These are phyloP conservation scores for Pistacia vera DNA, from an alignment of 345 rosid genomes.

Conservation along the genomic window DNA sequence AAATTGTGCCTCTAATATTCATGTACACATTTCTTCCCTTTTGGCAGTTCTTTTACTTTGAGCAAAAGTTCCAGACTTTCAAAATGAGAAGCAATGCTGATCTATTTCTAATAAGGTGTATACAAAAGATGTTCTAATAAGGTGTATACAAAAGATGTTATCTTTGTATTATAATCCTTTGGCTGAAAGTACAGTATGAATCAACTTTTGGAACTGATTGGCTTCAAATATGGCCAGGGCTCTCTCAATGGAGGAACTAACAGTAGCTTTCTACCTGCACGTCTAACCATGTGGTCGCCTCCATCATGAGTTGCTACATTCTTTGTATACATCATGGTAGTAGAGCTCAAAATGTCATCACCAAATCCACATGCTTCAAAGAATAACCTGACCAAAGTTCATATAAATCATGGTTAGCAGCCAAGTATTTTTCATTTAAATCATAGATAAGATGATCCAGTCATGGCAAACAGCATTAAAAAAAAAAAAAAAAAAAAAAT, in stretches of 20 bases:
- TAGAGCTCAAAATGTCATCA: conserved; percentile 77
- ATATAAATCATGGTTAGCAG: conserved; percentile 8
- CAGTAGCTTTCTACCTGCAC: conserved; percentile 40
- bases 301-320: conserved; percentile 27
- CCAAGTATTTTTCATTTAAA: neutral
- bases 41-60: neutral
- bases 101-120: neutral
- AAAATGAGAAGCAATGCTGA: neutral
- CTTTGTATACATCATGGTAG: conserved; percentile 82
- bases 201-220: conserved; percentile 5
- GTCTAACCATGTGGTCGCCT: conserved; percentile 29
- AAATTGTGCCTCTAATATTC: neutral
- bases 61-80: too few species aligned
- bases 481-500: neutral
- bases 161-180: neutral
- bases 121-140: neutral
- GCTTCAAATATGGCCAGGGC: conserved; percentile 14
- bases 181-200: neutral
- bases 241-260: conserved; percentile 34
- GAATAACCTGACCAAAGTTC: conserved; percentile 54
- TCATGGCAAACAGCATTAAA: neutral
- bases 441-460: neutral
- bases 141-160: neutral
- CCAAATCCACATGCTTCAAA: conserved; percentile 88
- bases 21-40: neutral